phyloP scores from a whole-genome alignment of 1,139 yeast genomes.

The Schizosaccharomyces versatilis region DNA sequence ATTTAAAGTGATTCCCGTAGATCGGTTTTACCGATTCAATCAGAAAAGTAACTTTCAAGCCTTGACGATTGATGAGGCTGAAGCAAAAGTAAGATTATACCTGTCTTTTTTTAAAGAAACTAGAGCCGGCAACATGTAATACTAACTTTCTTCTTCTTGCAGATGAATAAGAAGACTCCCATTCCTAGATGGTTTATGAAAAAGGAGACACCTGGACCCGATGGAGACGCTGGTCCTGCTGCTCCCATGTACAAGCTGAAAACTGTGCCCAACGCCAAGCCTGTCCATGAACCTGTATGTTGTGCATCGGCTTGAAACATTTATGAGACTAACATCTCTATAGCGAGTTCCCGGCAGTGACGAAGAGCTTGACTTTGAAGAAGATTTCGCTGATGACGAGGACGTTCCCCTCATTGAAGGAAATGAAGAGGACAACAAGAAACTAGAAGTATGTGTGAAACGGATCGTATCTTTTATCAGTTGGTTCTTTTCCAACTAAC shows the following conservation, averaged over 20 bases:
- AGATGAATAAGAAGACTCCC: conserved; percentile 25
- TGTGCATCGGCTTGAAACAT: too few relatives aligned
- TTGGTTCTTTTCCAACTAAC: not conserved
- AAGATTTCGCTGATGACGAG: conserved; percentile 94
- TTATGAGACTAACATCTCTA: not conserved
- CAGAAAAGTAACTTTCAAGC: conserved; percentile 88
- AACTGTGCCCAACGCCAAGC: not conserved
- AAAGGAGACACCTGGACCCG: conserved; percentile 28
- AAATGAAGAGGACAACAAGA: conserved; percentile 81
- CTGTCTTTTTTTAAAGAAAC: not conserved
- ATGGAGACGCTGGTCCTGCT: conserved; percentile 10
- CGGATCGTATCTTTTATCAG: not conserved
- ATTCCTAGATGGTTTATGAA: conserved; percentile 95
- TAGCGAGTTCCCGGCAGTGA: conserved; percentile 44
- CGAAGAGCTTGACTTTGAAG: conserved; percentile 85
- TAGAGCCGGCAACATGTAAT: not conserved
- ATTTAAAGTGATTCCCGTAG: conserved; percentile 19
- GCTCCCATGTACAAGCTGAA: conserved; percentile 4
- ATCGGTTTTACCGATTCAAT: conserved; percentile 77
- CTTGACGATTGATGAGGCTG: conserved; percentile 86
- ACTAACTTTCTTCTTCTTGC: conserved; percentile 14
- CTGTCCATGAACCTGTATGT: not conserved
- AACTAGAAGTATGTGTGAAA: conserved; percentile 31
- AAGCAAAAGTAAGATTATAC: conserved; percentile 21
- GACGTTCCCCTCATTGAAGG: conserved; percentile 97